Evolutionary conservation across 2,329 filamentous ascomycete genomes (phyloP).

Genomic region (Penicillium sp.): DNA sequence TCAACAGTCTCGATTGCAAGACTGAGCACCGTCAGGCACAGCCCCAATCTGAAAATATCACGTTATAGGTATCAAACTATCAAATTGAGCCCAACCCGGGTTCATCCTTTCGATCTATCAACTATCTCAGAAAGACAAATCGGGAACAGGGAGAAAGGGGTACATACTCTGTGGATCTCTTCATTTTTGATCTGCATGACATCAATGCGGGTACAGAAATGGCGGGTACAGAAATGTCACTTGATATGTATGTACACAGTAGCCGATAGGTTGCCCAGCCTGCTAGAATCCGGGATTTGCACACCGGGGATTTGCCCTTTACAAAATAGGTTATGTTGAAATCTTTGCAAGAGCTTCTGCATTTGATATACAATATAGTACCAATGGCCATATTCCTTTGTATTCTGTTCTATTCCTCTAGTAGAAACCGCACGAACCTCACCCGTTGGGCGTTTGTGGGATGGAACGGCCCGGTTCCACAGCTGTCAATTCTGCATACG

Average conservation of each 20-base stretch:
- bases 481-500: constrained; percentile 12
- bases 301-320: neutral
- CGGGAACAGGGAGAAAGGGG: neutral
- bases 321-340: neutral
- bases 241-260: neutral
- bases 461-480: constrained; percentile 9
- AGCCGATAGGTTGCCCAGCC: constrained; percentile 2
- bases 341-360: no score
- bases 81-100: neutral
- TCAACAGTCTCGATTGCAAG: constrained; percentile 3
- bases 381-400: neutral
- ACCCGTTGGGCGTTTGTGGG: constrained; percentile 8
- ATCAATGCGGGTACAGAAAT: neutral
- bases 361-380: neutral
- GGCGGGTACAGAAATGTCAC: neutral
- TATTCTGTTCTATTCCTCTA: neutral
- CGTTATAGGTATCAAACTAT: neutral
- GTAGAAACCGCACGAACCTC: neutral
- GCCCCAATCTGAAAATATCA: constrained; percentile 1
- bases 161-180: neutral
- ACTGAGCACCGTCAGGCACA: neutral
- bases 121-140: neutral
- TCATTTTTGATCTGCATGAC: constrained; percentile 1
- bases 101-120: constrained; percentile 7
- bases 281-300: constrained; percentile 5